Evolutionary conservation across 169 alveolate genomes (phyloP).

Genomic region (Toxoplasma gondii): DNA sequence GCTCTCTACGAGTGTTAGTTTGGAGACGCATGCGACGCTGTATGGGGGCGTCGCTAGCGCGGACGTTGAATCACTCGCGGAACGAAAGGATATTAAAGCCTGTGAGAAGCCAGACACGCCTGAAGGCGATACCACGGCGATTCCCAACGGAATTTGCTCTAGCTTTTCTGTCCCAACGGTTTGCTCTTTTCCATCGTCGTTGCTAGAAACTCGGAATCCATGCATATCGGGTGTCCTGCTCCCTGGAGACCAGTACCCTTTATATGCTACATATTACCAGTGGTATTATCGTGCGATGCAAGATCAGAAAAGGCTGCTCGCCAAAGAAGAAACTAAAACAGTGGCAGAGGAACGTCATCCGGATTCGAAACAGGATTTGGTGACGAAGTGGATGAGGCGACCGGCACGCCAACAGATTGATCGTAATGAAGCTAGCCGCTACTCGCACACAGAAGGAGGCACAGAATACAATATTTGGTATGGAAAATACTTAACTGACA

Average conservation of each 20-base stretch:
- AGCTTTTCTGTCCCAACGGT: background rate
- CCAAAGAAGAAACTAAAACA: background rate
- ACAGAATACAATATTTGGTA: conserved; percentile 99
- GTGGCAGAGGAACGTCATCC: background rate
- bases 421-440: background rate
- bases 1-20: too few species aligned
- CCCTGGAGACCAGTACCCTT: background rate
- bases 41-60: too few species aligned
- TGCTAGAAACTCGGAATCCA: background rate
- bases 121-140: too few species aligned
- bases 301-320: background rate
- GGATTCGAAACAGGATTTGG: conserved; percentile 42
- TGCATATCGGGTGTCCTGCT: background rate
- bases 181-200: background rate
- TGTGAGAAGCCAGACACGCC: too few species aligned
- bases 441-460: conserved; percentile 88
- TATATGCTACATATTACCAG: conserved; percentile 31
- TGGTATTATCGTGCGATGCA: conserved; percentile 31
- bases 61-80: too few species aligned
- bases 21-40: too few species aligned
- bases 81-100: too few species aligned
- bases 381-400: conserved; percentile 47
- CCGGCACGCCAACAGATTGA: conserved; percentile 66
- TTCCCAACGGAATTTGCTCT: too few species aligned
- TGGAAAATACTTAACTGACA: conserved; percentile 95